Conservation (phyloP, 2,329 filamentous ascomycete species). For the Ciborinia camelliae region DNA sequence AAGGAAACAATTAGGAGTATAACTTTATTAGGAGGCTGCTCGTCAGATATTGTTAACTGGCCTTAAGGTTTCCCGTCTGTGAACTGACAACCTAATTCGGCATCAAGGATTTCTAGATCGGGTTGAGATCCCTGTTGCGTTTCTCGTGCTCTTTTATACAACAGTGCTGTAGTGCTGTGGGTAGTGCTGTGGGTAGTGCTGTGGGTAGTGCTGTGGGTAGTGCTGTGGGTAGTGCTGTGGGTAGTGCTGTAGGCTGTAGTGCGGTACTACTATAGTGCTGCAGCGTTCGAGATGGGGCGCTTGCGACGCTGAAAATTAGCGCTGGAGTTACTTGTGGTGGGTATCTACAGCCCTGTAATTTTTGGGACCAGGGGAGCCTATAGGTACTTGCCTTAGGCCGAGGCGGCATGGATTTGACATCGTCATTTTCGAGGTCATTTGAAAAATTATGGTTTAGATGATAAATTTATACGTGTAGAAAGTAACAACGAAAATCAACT, state of each 20-base stretch:
- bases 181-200: too few relatives aligned
- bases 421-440: background rate
- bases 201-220: too few relatives aligned
- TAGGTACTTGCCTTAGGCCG: conserved; percentile 6
- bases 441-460: background rate
- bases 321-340: background rate
- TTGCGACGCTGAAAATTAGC: background rate
- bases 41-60: conserved; percentile 6
- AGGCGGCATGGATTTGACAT: background rate
- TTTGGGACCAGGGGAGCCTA: background rate
- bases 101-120: background rate
- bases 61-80: conserved; percentile 9
- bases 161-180: too few relatives aligned
- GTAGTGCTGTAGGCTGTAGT: too few relatives aligned
- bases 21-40: background rate
- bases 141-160: background rate
- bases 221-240: too few relatives aligned
- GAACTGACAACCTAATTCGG: conserved; percentile 1
- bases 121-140: conserved; percentile 6
- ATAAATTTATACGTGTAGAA: background rate
- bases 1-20: background rate
- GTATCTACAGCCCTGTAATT: background rate
- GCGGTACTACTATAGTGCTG: background rate
- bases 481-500: background rate
- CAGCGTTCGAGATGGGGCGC: background rate